phyloP scores from a whole-genome alignment of 2,329 filamentous ascomycete species.

The Aspergillus versicolor region DNA sequence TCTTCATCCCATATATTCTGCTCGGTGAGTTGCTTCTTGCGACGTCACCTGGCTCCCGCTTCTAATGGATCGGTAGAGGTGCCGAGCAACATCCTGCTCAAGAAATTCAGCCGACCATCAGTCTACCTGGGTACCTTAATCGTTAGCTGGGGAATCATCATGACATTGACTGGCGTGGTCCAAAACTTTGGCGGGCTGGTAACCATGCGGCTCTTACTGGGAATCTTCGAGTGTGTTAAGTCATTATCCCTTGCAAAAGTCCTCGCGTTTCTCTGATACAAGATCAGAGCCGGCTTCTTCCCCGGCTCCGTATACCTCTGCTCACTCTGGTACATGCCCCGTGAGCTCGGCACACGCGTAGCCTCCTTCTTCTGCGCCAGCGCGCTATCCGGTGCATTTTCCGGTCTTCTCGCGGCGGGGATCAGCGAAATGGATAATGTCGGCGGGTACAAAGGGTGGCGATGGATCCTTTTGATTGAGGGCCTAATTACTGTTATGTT shows the following conservation, averaged over 20 bases:
- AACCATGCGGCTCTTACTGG: not conserved
- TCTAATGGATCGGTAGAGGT: slow-evolving; percentile 10
- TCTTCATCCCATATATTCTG: slow-evolving; percentile 12
- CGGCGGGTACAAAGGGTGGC: too few relatives aligned
- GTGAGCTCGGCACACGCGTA: not conserved
- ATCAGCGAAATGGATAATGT: too few relatives aligned
- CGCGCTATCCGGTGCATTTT: not conserved
- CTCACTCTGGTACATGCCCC: not conserved
- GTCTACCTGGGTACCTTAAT: slow-evolving; percentile 28
- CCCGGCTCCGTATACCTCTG: not conserved
- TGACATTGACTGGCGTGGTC: slow-evolving; percentile 51
- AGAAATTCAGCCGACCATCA: slow-evolving; percentile 25
- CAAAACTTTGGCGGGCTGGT: slow-evolving; percentile 36
- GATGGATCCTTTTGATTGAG: too few relatives aligned
- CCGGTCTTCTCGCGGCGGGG: too few relatives aligned
- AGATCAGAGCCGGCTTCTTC: not conserved
- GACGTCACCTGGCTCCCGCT: too few relatives aligned
- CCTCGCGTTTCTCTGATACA: not conserved
- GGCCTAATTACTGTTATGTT: too few relatives aligned
- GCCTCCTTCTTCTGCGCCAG: not conserved
- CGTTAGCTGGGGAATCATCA: slow-evolving; percentile 47
- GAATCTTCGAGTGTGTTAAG: not conserved
- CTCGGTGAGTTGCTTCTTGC: too few relatives aligned
- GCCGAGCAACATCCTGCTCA: slow-evolving; percentile 20
- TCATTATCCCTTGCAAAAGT: too few relatives aligned